Base-by-base conservation (phyloP, 2,329 filamentous ascomycete genomes). In the Tolypocladium cylindrosporum region DNA sequence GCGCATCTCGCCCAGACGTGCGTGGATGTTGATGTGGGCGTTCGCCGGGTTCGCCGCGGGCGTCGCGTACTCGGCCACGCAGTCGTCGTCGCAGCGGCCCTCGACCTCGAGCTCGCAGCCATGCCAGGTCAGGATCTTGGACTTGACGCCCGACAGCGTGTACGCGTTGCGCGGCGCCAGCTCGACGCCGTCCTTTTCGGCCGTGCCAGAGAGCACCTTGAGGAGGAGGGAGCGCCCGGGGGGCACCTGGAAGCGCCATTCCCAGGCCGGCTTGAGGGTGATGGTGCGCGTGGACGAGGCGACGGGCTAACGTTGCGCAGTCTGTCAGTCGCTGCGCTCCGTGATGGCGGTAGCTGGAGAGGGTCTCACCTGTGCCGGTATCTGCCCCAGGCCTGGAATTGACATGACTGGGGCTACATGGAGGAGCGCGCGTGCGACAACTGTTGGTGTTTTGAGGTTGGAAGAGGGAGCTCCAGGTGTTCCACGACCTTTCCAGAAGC, bases 131-230 rank as follows among this genome's bases (percentile, higher is more conserved):
- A 90, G 90, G 67, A 99, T 88, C 61, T 93, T 92, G 59, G 89
- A 89, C 76, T 95, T 95, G 64, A 83, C 83, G 58, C 90, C 89
- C 52, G 83, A 81, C 72, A 99, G 93, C 39, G 80, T 86, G 76
- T 97, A 97, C 11, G 83, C 80, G 55, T 88, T 88, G 58, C 88
- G 88, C 11, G 84, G 81, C 13, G 91, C 91, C 50, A 99, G 87
- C 75, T 99, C 94, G 57, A 93, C 92, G 69, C 94, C 94, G 70
- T 97, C 96, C 68, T 96, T 85, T 73, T 99, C 94, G 54, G 93
- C 94, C 1, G 87, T 91, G 61, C 94, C 94, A 40, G 82, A 84
- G 58, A 90, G 75, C 34, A 97, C 79, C 76, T 91, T 79, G 54
- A 82, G 68, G 43, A 72, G 71, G 55, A 80, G 60, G 37, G 71